These are phyloP conservation scores for Dipodascopsis uninucleata DNA, from an alignment of 805 yeast species.

Conservation along the genomic window DNA sequence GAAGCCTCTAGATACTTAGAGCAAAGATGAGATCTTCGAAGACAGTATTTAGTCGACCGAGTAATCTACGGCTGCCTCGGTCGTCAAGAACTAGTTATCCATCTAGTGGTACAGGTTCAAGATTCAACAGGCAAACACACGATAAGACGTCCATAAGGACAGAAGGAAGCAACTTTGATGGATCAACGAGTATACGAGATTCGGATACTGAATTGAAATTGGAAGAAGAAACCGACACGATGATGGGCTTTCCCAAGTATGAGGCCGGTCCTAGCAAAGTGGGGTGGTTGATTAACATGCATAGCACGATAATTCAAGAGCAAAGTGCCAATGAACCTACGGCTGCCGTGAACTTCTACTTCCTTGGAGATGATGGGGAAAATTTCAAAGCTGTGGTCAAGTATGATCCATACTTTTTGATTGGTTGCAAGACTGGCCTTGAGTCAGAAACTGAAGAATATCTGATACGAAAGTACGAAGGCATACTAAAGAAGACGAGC, in stretches of 20 bases:
- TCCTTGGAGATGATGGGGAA: constrained; percentile 95
- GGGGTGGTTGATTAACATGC: constrained; percentile 96
- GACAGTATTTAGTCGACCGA: too few relatives aligned
- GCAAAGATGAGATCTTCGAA: too few relatives aligned
- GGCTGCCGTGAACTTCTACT: constrained; percentile 91
- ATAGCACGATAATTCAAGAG: constrained; percentile 49
- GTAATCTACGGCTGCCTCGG: too few relatives aligned
- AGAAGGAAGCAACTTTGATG: too few relatives aligned
- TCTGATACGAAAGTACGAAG: constrained; percentile 63
- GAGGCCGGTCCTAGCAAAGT: constrained; percentile 65
- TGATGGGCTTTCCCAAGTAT: constrained; percentile 84
- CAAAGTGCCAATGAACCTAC: constrained; percentile 60
- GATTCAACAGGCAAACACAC: too few relatives aligned
- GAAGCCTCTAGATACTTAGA: too few relatives aligned
- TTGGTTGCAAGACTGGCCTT: constrained; percentile 51
- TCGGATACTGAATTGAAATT: too few relatives aligned
- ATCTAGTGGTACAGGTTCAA: too few relatives aligned
- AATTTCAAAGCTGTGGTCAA: constrained; percentile 80
- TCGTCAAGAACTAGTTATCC: too few relatives aligned
- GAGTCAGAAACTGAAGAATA: constrained; percentile 84
- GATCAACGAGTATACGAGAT: too few relatives aligned
- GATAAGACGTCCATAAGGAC: too few relatives aligned
- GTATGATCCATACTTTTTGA: constrained; percentile 82
- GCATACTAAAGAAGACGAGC: constrained; percentile 52
- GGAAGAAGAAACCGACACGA: constrained; percentile 62